phyloP scores from a whole-genome alignment of 306 rosid species.

The Cicer arietinum region DNA sequence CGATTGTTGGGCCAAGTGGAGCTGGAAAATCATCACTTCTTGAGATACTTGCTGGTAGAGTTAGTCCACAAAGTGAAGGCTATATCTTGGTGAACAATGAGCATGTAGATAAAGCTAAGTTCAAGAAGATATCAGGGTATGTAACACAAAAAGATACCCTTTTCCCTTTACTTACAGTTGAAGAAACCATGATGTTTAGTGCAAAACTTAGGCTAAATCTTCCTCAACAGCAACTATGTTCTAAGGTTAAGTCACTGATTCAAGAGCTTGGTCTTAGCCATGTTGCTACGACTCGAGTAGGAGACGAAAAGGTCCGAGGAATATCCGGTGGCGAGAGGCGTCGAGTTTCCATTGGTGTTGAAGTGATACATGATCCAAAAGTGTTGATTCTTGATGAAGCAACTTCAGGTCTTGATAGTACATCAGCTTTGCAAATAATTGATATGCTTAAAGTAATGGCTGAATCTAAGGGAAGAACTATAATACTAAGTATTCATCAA shows the following conservation, averaged over 20 bases:
- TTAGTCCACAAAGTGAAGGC: conserved; percentile 60
- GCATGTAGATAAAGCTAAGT: conserved; percentile 55
- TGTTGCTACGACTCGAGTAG: conserved; percentile 74
- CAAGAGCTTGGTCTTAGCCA: conserved; percentile 77
- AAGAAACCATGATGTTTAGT: conserved; percentile 86
- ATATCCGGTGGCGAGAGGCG: conserved; percentile 93
- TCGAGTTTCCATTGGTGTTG: conserved; percentile 90
- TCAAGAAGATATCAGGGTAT: conserved; percentile 74
- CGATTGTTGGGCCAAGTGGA: conserved; percentile 92
- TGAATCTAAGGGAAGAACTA: conserved; percentile 67
- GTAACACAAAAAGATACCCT: conserved; percentile 83
- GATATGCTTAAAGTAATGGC: conserved; percentile 88
- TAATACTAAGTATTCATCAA: conserved; percentile 84
- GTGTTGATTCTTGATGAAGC: conserved; percentile 90
- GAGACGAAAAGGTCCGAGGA: conserved; percentile 88
- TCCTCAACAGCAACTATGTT: conserved; percentile 52
- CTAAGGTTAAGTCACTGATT: conserved; percentile 62
- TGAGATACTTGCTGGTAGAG: conserved; percentile 72
- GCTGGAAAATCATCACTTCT: conserved; percentile 91
- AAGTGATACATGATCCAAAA: conserved; percentile 87
- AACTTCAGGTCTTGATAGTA: conserved; percentile 95
- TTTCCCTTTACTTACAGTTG: conserved; percentile 83
- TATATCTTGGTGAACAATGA: conserved; percentile 63
- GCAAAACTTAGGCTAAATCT: conserved; percentile 62
- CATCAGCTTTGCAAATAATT: conserved; percentile 81